Evolutionary conservation across 495 filamentous ascomycete species (phyloP).

Genomic region (Aspergillus cavernicola): DNA sequence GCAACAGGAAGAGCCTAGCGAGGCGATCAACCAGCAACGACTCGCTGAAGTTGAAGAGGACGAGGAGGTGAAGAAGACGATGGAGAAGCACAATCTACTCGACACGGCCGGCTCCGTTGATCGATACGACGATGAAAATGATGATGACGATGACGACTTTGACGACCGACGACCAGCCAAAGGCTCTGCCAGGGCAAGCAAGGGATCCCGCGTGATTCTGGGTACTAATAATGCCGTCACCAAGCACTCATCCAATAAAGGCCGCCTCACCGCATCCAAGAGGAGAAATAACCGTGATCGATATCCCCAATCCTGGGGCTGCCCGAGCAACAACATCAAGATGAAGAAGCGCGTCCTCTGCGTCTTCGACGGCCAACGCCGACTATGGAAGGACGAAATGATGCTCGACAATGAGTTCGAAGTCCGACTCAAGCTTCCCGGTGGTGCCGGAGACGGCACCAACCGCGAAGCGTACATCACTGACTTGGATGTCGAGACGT

Average conservation of each 20-base stretch:
- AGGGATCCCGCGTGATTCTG: conserved; percentile 42
- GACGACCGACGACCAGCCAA: conserved; percentile 54
- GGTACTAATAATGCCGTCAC: conserved; percentile 49
- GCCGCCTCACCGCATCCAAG: conserved; percentile 54
- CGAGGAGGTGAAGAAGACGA: conserved; percentile 74
- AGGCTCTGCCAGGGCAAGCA: conserved; percentile 39
- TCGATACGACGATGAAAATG: conserved; percentile 52
- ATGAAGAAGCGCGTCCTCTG: conserved; percentile 95
- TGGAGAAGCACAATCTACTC: conserved; percentile 73
- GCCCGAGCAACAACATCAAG: conserved; percentile 83
- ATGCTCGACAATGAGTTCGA: conserved; percentile 95
- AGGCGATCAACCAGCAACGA: conserved; percentile 88
- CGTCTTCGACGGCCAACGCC: conserved; percentile 84
- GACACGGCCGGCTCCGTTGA: conserved; percentile 50
- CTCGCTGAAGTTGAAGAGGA: conserved; percentile 82
- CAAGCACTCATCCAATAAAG: conserved; percentile 34
- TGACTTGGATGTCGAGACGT: conserved; percentile 86
- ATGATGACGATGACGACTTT: conserved; percentile 61
- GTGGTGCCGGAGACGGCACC: conserved; percentile 57
- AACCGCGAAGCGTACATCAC: conserved; percentile 70
- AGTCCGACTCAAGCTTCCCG: conserved; percentile 74
- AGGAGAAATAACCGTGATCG: conserved; percentile 83
- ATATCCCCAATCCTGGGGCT: conserved; percentile 91
- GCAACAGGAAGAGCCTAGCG: conserved; percentile 93
- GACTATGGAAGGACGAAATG: conserved; percentile 98